Conservation (phyloP, 1,284 basidiomycete genomes). For the Ustilago shanxiensis region DNA sequence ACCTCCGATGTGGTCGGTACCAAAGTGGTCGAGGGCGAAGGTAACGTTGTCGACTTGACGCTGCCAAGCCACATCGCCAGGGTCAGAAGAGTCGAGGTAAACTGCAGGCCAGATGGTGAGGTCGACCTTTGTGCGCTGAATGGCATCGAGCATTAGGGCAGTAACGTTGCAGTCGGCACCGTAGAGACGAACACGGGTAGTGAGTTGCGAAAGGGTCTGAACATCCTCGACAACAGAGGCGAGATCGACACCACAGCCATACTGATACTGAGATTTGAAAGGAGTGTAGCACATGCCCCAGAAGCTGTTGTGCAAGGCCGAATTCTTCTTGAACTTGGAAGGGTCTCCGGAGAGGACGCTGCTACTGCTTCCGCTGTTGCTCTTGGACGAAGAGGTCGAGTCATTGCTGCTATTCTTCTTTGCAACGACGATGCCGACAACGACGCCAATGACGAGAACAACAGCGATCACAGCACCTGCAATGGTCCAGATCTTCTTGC, state of each 20-base stretch:
- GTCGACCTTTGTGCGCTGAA: constrained; percentile 47
- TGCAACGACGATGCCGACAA: constrained; percentile 37
- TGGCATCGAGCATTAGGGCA: constrained; percentile 41
- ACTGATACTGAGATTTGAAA: constrained; percentile 42
- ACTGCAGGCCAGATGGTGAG: constrained; percentile 47
- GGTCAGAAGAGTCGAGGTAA: constrained; percentile 37
- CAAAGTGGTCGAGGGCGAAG: constrained; percentile 39
- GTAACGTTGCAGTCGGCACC: constrained; percentile 53
- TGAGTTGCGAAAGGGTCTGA: constrained; percentile 40
- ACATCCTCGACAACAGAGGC: constrained; percentile 38
- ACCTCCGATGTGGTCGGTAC: constrained; percentile 40
- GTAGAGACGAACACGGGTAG: constrained; percentile 37
- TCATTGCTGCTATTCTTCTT: constrained; percentile 20
- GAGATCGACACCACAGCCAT: constrained; percentile 39
- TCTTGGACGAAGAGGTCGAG: constrained; percentile 12
- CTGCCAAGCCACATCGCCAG: constrained; percentile 27
- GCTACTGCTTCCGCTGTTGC: constrained; percentile 19
- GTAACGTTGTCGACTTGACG: constrained; percentile 44
- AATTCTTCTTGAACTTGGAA: constrained; percentile 40
- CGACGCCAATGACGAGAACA: constrained; percentile 28
- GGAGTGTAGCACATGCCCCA: constrained; percentile 50
- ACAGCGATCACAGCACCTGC: constrained; percentile 28
- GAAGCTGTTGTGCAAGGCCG: constrained; percentile 41
- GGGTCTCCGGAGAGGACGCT: constrained; percentile 31
- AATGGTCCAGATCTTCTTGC: constrained; percentile 34